Evolutionary conservation across 1,139 yeast species (phyloP), one percentile per base, ranked within the genome.

Genomic region (Geotrichum phurueaensis): DNA sequence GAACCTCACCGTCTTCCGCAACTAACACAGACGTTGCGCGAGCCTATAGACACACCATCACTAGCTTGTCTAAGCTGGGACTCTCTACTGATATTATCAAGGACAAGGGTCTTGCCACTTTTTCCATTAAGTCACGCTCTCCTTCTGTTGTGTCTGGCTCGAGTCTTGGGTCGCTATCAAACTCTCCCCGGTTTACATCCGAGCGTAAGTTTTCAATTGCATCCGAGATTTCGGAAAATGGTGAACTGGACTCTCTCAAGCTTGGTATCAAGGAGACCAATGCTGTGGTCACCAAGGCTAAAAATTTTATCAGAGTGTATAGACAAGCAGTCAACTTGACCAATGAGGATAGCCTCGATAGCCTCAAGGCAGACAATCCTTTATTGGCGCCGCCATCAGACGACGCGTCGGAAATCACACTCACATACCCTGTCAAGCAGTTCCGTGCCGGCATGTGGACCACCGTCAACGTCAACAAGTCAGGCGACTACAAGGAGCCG

Each of bases 11-110:
- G 9, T 62, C 68, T 7, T 56, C 66, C 18, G 48, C 63, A 2
- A 68, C 69, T 22, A 61, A 64, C 45, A 58, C 65, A 12, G 70
- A 65, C 12, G 60, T 69, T 18, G 64, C 71, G 12, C 61, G 66
- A 13, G 61, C 68, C 18, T 70, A 65, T 56, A 65, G 71, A 23
- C 61, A 66, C 20, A 65, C 67, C 64, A 65, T 69, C 63, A 66
- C 66, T 22, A 57, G 65, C n/a, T 56, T 70, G 45, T 64, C 68
- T 50, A 65, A 68, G 36, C 60, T 67, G 10, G 68, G 68, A 27
- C 59, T 68, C 49, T 60, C 66, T 22, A 65, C 64, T 58, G 67
- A 64, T 50, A 65, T 67, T 20, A 59, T 63, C 31, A 53, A 54
- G 12, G 63, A 61, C 50, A 54, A 58, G 48, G 10, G 50, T 6